These are phyloP conservation scores for Chaetomiaceae sp. DNA, from an alignment of 2,329 filamentous ascomycete species.

Conservation along the genomic window DNA sequence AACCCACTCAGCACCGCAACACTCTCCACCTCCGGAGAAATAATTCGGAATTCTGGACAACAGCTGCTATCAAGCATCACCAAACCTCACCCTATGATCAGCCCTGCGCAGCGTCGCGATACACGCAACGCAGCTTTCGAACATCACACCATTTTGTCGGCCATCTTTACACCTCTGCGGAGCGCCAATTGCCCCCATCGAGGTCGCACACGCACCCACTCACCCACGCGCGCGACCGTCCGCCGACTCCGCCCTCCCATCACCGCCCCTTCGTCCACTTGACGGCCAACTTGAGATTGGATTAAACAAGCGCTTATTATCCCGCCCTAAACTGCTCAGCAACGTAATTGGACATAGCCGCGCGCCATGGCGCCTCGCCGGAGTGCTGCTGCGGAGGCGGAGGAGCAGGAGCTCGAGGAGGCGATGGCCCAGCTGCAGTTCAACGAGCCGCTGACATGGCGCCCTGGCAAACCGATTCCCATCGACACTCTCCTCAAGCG, in stretches of 20 bases:
- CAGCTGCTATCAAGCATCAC: constrained; percentile 4
- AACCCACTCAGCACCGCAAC: background rate
- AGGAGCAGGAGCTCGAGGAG: constrained; percentile 38
- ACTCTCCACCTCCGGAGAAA: constrained; percentile 6
- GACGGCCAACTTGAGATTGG: background rate
- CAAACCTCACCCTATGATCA: background rate
- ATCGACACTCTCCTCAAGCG: constrained; percentile 77
- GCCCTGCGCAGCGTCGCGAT: background rate
- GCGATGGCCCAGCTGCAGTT: constrained; percentile 60
- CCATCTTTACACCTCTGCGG: background rate
- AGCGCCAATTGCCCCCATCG: background rate
- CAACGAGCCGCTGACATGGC: constrained; percentile 84
- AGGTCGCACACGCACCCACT: constrained; percentile 7
- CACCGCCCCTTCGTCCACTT: background rate
- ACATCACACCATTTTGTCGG: background rate
- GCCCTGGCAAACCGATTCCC: constrained; percentile 82
- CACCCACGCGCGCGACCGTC: background rate
- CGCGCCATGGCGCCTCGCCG: constrained; percentile 39
- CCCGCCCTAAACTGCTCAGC: background rate
- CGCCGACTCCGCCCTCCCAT: background rate
- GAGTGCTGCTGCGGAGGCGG: constrained; percentile 37
- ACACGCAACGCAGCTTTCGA: background rate
- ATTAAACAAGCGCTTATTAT: background rate
- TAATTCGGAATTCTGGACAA: too few species aligned
- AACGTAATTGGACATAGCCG: constrained; percentile 8